Percentiles rank a stretch among this genome's conserved stretches.
These are phyloP conservation scores for Sporothrix dimorphospora DNA, from an alignment of 2,329 filamentous ascomycete species.

Conservation along the genomic window DNA sequence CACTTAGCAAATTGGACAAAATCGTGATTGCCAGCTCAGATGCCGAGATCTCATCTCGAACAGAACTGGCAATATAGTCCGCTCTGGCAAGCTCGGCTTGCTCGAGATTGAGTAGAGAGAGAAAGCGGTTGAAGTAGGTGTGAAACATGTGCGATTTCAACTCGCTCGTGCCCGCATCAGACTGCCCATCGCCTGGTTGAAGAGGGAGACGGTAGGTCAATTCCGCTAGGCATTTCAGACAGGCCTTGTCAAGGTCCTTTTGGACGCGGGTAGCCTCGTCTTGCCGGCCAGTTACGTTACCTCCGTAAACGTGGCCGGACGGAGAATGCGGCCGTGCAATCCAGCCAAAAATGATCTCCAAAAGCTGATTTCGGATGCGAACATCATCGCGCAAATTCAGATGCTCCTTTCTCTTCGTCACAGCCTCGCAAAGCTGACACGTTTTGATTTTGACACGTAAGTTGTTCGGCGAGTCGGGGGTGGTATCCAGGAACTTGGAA, in stretches of 20 bases:
- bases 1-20: constrained; percentile 69
- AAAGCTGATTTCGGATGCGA: constrained; percentile 67
- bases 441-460: constrained; percentile 70
- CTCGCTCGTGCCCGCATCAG: constrained; percentile 68
- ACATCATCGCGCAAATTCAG: constrained; percentile 70
- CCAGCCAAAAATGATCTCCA: constrained; percentile 71
- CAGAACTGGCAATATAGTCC: constrained; percentile 46
- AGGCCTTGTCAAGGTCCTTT: constrained; percentile 67
- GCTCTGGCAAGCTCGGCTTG: constrained; percentile 48
- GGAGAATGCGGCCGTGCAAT: constrained; percentile 64
- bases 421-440: constrained; percentile 67
- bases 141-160: constrained; percentile 73
- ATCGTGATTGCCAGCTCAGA: constrained; percentile 69
- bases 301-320: constrained; percentile 47
- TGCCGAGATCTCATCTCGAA: constrained; percentile 59
- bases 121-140: constrained; percentile 70
- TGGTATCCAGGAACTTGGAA: constrained; percentile 66
- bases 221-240: constrained; percentile 65
- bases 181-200: constrained; percentile 66
- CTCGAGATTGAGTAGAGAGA: constrained; percentile 66
- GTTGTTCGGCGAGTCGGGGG: constrained; percentile 58
- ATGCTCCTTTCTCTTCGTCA: constrained; percentile 68
- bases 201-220: constrained; percentile 68
- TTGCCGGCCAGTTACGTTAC: constrained; percentile 44
- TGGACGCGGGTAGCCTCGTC: constrained; percentile 64